Evolutionary conservation across 768 basidiomycete genomes (phyloP).

Genomic region (Lactifluus subvellereus): DNA sequence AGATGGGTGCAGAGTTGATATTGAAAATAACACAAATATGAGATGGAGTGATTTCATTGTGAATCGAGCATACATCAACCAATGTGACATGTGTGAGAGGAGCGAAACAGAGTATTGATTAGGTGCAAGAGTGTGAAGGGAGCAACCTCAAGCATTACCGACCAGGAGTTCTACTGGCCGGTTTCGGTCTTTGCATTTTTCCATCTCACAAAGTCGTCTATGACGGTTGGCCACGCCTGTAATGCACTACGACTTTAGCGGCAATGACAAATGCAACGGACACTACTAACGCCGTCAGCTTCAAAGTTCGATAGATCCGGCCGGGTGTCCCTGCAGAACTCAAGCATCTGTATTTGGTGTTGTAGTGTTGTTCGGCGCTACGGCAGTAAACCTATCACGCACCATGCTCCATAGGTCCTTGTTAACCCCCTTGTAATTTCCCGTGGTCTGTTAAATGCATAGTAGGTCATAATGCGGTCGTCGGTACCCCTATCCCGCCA

Average conservation of each 20-base stretch:
- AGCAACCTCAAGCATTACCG: not conserved
- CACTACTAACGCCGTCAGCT: slow-evolving; percentile 55
- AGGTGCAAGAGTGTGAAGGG: not conserved
- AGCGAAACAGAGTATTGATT: not conserved
- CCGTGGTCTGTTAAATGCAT: slow-evolving; percentile 35
- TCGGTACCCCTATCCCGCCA: slow-evolving; percentile 7
- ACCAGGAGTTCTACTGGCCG: not conserved
- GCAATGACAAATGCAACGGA: slow-evolving; percentile 26
- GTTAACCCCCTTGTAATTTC: slow-evolving; percentile 69
- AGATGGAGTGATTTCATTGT: not conserved
- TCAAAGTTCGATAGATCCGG: slow-evolving; percentile 63
- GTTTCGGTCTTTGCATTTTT: slow-evolving; percentile 36
- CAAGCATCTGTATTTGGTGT: slow-evolving; percentile 49
- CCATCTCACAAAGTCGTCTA: slow-evolving; percentile 76
- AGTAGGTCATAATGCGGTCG: not conserved
- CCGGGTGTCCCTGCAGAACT: slow-evolving; percentile 63
- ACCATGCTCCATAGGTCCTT: slow-evolving; percentile 88
- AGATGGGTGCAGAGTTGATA: not conserved
- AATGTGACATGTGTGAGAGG: slow-evolving; percentile 8
- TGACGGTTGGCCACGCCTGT: slow-evolving; percentile 77
- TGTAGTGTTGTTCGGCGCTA: not conserved
- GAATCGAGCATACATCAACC: not conserved
- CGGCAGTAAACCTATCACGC: slow-evolving; percentile 23
- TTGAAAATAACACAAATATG: not conserved
- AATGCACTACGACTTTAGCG: not conserved